Evolutionary conservation across 345 rosid species (phyloP).

Genomic region (Populus simonii): DNA sequence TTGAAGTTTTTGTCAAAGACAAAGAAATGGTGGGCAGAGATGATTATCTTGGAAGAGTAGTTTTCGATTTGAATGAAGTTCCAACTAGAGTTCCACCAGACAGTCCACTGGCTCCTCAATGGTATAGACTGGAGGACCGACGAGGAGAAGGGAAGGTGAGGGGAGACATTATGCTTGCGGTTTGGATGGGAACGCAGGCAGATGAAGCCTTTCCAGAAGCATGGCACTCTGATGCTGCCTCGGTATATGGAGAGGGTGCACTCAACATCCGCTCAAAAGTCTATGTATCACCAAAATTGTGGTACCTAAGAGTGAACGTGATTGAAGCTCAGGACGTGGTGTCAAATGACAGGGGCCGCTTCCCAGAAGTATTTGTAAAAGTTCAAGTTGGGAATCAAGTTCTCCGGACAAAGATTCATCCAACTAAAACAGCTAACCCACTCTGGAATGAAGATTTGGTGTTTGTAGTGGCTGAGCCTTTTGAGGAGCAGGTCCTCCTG

Average conservation of each 20-base stretch:
- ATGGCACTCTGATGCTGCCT: conserved; percentile 75
- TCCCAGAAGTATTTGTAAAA: conserved; percentile 70
- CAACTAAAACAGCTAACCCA: conserved; percentile 49
- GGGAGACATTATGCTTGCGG: conserved; percentile 86
- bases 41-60: conserved; percentile 68
- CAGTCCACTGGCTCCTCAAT: conserved; percentile 89
- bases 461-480: conserved; percentile 90
- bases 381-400: conserved; percentile 78
- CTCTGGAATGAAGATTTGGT: conserved; percentile 86
- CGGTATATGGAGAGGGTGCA: conserved; percentile 64
- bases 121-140: conserved; percentile 75
- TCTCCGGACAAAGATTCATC: conserved; percentile 53
- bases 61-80: conserved; percentile 72
- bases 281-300: conserved; percentile 77
- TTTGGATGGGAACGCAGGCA: conserved; percentile 95
- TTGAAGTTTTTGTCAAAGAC: conserved; percentile 70
- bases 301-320: conserved; percentile 80
- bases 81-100: conserved; percentile 96
- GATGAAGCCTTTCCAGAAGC: conserved; percentile 89
- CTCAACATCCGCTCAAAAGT: conserved; percentile 67
- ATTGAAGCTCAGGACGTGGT: conserved; percentile 86
- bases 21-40: conserved; percentile 74
- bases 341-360: conserved; percentile 56
- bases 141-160: conserved; percentile 67
- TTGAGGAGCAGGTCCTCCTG: conserved; percentile 71